A percentile compares a stretch with the other conserved stretches of the same genome.
phyloP scores from a whole-genome alignment of 306 rosid species.

The Coriaria nepalensis region DNA sequence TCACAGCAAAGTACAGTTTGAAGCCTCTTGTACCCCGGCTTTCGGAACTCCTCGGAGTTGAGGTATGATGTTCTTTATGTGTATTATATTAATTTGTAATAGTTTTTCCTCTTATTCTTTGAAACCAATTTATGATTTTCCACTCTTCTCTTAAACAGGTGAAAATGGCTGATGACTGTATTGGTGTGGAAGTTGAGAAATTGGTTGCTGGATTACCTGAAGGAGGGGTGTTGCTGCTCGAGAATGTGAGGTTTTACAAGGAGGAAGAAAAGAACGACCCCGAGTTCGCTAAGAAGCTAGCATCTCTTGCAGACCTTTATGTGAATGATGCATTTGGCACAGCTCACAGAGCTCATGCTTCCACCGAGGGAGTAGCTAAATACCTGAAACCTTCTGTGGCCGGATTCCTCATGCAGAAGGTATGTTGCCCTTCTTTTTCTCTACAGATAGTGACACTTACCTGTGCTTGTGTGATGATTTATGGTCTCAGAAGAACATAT shows the following conservation, averaged over 20 bases:
- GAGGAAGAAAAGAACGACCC: slow-evolving; percentile 99
- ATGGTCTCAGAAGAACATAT: not conserved
- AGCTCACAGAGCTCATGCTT: slow-evolving; percentile 99
- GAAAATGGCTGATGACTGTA: slow-evolving; percentile 80
- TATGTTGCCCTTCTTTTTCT: slow-evolving; percentile 15
- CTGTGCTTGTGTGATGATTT: not conserved
- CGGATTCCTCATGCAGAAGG: slow-evolving; percentile 98
- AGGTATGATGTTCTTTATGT: slow-evolving; percentile 27
- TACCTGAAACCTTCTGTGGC: slow-evolving; percentile 95
- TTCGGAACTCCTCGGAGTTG: slow-evolving; percentile 65
- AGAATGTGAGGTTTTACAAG: slow-evolving; percentile 93
- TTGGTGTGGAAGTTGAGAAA: slow-evolving; percentile 91
- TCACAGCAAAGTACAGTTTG: slow-evolving; percentile 83
- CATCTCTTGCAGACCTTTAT: slow-evolving; percentile 75
- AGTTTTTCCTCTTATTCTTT: not conserved
- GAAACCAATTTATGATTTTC: not conserved
- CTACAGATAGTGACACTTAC: not conserved
- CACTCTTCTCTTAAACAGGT: slow-evolving; percentile 33
- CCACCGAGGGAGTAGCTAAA: slow-evolving; percentile 98
- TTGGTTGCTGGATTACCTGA: slow-evolving; percentile 77
- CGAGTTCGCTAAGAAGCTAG: slow-evolving; percentile 89
- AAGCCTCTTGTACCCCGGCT: slow-evolving; percentile 86
- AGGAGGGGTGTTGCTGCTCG: slow-evolving; percentile 87
- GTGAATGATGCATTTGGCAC: slow-evolving; percentile 99
- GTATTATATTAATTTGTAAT: not conserved